phyloP scores from a whole-genome alignment of 1,284 basidiomycete species.

The Ganoderma sinense region DNA sequence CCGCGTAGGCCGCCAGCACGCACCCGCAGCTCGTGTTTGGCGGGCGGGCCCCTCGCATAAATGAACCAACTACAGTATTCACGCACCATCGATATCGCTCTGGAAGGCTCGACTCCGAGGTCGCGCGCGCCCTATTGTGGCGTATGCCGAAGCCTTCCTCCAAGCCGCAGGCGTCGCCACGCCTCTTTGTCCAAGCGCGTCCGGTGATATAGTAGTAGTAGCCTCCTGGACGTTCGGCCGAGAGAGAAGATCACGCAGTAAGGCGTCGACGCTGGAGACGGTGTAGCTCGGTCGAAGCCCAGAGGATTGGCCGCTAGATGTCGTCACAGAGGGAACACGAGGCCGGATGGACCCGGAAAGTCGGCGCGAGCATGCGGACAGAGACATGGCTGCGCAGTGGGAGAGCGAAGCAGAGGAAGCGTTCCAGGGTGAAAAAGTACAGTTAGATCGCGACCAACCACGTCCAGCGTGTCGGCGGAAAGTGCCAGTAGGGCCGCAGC shows the following conservation, averaged over 20 bases:
- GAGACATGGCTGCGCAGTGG: constrained; percentile 8
- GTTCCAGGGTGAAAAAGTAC: not conserved
- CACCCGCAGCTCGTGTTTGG: not conserved
- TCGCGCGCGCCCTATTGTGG: constrained; percentile 1
- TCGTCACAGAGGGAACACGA: constrained; percentile 19
- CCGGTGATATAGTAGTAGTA: not conserved
- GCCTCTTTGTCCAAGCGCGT: not conserved
- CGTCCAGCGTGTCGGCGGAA: constrained; percentile 1
- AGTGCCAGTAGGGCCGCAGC: not conserved
- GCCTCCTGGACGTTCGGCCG: not conserved
- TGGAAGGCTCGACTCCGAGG: not conserved
- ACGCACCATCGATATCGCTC: constrained; percentile 5
- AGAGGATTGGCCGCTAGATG: constrained; percentile 16
- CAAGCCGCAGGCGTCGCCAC: not conserved
- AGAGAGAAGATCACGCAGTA: constrained; percentile 1
- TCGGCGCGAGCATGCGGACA: constrained; percentile 24
- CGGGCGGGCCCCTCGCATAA: not conserved
- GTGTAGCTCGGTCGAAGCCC: constrained; percentile 20
- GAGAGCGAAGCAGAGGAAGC: constrained; percentile 1
- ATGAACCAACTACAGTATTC: not conserved
- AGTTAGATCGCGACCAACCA: not conserved
- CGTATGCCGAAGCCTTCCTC: constrained; percentile 2
- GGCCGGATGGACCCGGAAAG: constrained; percentile 20
- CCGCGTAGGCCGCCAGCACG: not conserved
- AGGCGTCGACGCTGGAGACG: constrained; percentile 12